A percentile compares a stretch with the other conserved stretches of the same genome.
Conservation (phyloP, 768 basidiomycete species). For the Sarcomyxa edulis region DNA sequence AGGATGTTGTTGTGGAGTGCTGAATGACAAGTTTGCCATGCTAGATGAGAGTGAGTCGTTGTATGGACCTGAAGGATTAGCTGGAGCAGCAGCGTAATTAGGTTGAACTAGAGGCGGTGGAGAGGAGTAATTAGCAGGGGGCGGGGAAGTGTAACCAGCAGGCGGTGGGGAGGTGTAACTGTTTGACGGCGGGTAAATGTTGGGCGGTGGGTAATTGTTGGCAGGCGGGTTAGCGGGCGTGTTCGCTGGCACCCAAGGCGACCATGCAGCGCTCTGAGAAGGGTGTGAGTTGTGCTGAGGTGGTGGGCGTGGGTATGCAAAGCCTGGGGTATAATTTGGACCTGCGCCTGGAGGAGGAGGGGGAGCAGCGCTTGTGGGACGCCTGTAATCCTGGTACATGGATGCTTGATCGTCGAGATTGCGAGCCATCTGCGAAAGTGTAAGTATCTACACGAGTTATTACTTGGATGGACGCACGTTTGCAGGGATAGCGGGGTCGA, state of each 20-base stretch:
- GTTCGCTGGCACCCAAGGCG: slow-evolving; percentile 20
- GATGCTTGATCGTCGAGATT: slow-evolving; percentile 45
- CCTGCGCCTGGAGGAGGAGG: slow-evolving; percentile 17
- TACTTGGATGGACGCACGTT: slow-evolving; percentile 40
- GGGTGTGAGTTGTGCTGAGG: slow-evolving; percentile 6
- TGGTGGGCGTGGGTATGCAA: slow-evolving; percentile 11
- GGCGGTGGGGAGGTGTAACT: slow-evolving; percentile 7
- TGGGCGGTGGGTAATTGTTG: slow-evolving; percentile 7
- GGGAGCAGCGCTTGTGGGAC: slow-evolving; percentile 11
- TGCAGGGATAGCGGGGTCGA: slow-evolving; percentile 55
- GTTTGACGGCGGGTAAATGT: slow-evolving; percentile 13
- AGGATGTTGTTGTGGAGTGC: slow-evolving; percentile 18
- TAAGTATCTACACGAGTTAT: neutral
- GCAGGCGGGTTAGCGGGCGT: slow-evolving; percentile 18
- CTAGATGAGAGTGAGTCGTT: slow-evolving; percentile 6
- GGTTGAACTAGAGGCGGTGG: slow-evolving; percentile 16
- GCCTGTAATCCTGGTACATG: slow-evolving; percentile 11
- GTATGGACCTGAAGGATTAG: no score
- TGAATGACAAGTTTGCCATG: slow-evolving; percentile 13
- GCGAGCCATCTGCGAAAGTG: slow-evolving; percentile 51
- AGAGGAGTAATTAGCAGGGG: slow-evolving; percentile 5
- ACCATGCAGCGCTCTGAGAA: slow-evolving; percentile 5
- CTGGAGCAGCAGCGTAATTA: slow-evolving; percentile 12
- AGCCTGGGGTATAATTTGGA: slow-evolving; percentile 23
- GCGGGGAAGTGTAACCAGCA: slow-evolving; percentile 17